phyloP scores from a whole-genome alignment of 257 asterid species.

The Solanum habrochaites region DNA sequence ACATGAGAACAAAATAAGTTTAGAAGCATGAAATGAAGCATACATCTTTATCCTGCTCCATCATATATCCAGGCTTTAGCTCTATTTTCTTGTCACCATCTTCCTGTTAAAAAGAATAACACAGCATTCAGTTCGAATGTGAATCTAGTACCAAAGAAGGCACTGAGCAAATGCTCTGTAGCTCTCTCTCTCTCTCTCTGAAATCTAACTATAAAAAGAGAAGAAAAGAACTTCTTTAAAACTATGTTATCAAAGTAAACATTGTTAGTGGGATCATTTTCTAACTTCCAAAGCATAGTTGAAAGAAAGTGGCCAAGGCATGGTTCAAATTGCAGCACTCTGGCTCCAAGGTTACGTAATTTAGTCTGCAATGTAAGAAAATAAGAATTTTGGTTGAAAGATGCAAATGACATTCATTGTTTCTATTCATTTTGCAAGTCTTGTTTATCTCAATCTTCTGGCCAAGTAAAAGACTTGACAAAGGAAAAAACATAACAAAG shows the following conservation, averaged over 20 bases:
- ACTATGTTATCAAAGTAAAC: background rate
- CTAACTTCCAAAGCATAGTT: background rate
- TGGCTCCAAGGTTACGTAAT: background rate
- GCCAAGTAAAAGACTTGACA: background rate
- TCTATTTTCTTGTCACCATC: conserved; percentile 89
- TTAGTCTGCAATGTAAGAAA: background rate
- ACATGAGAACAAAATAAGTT: background rate
- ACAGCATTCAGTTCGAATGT: background rate
- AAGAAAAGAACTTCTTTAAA: background rate
- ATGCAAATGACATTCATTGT: background rate
- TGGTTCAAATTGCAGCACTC: background rate
- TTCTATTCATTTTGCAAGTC: background rate
- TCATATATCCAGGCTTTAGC: conserved; percentile 82
- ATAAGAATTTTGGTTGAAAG: background rate
- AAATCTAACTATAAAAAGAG: background rate
- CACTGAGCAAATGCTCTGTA: background rate
- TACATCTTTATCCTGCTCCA: conserved; percentile 95
- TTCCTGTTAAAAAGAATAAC: conserved; percentile 35
- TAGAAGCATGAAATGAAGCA: conserved; percentile 2
- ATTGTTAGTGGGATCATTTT: background rate
- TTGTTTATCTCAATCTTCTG: background rate
- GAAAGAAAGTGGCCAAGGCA: background rate
- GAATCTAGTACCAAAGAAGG: background rate
- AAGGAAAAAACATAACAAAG: background rate
- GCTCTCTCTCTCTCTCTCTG: background rate